Percentiles rank a stretch among this genome's conserved stretches.
phyloP scores from a whole-genome alignment of 2,329 filamentous ascomycete genomes.

The Neopestalotiopsis sp. region DNA sequence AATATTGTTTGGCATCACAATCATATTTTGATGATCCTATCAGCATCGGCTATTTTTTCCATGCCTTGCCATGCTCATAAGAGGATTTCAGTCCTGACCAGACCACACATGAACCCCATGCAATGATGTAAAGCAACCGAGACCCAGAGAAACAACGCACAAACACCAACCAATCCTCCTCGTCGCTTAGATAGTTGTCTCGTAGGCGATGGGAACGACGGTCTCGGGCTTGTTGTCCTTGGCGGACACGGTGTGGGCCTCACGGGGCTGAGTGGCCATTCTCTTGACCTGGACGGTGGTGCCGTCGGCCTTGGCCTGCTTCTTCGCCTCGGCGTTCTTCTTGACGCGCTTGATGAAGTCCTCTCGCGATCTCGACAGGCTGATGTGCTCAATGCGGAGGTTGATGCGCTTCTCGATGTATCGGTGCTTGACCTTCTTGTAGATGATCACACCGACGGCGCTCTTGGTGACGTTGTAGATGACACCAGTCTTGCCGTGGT shows the following conservation, averaged over 20 bases:
- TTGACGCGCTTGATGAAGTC: conserved; percentile 97
- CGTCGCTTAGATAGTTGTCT: conserved; percentile 85
- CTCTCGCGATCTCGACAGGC: conserved; percentile 91
- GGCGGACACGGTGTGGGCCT: conserved; percentile 78
- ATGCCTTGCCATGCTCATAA: conserved; percentile 20
- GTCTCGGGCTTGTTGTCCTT: conserved; percentile 90
- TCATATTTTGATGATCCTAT: conserved; percentile 21
- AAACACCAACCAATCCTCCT: conserved; percentile 13
- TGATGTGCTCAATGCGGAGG: conserved; percentile 97
- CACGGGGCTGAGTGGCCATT: conserved; percentile 79
- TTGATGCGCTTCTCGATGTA: conserved; percentile 99
- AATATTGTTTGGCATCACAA: conserved; percentile 19
- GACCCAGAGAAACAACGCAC: conserved; percentile 18
- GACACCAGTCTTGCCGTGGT: conserved; percentile 98
- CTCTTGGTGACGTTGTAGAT: conserved; percentile 99
- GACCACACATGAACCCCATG: conserved; percentile 19
- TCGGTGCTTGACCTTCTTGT: conserved; percentile 99
- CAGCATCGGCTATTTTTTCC: conserved; percentile 18
- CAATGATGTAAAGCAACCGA: conserved; percentile 21
- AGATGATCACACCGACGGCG: conserved; percentile 97
- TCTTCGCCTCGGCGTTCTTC: conserved; percentile 91
- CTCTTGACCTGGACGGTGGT: conserved; percentile 92
- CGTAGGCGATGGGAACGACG: conserved; percentile 90
- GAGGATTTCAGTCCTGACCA: conserved; percentile 20
- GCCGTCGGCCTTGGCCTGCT: conserved; percentile 90